Evolutionary conservation across 1,284 basidiomycete species (phyloP).

Genomic region (Garcileccinum viscosum): DNA sequence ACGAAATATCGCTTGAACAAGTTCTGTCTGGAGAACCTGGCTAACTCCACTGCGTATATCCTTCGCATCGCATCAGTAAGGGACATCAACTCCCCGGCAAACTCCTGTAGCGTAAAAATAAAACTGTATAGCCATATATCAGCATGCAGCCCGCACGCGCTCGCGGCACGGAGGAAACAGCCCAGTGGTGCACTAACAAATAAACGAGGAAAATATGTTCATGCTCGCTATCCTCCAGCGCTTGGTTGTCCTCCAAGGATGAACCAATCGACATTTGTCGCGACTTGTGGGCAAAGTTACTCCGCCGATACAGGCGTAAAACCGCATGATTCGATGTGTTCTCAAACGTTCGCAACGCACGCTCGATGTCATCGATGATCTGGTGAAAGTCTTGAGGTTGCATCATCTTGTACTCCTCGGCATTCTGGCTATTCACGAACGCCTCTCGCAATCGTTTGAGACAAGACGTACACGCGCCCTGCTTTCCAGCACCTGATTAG

Average conservation of each 20-base stretch:
- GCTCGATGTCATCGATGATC: conserved; percentile 71
- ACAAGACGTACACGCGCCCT: conserved; percentile 67
- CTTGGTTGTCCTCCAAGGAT: conserved; percentile 42
- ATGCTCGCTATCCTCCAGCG: conserved; percentile 53
- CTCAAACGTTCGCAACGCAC: conserved; percentile 77
- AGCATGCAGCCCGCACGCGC: conserved; percentile 4
- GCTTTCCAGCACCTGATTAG: conserved; percentile 3
- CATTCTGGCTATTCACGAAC: conserved; percentile 52
- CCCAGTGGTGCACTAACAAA: conserved; percentile 64
- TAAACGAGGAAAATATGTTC: conserved; percentile 87
- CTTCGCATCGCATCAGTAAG: conserved; percentile 83
- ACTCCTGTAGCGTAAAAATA: conserved; percentile 93
- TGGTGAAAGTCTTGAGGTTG: conserved; percentile 64
- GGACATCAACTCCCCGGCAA: conserved; percentile 80
- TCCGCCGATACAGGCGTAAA: conserved; percentile 73
- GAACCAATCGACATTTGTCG: conserved; percentile 42
- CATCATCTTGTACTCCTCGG: conserved; percentile 39
- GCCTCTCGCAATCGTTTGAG: conserved; percentile 68
- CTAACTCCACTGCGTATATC: conserved; percentile 69
- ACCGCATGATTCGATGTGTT: conserved; percentile 84
- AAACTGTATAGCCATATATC: conserved; percentile 58
- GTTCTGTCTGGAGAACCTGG: conserved; percentile 45
- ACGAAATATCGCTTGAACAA: conserved; percentile 49
- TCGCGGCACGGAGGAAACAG: not conserved
- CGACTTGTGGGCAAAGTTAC: conserved; percentile 47